Percentiles rank a stretch among this genome's conserved stretches.
These are phyloP conservation scores for Acorus calamus DNA, from an alignment of 106 monocot genomes.

Conservation along the genomic window DNA sequence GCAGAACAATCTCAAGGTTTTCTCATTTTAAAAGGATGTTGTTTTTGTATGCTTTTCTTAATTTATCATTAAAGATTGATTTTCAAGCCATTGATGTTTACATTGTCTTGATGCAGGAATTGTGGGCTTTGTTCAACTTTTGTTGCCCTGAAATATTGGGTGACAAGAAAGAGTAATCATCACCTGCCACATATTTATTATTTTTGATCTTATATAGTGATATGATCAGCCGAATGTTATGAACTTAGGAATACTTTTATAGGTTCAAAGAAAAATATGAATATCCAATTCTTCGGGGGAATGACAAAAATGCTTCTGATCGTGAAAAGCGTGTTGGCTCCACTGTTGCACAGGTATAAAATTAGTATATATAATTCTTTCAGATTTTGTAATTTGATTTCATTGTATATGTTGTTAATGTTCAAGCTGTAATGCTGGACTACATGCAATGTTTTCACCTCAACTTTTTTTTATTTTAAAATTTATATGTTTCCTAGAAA, in stretches of 20 bases:
- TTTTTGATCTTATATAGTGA: background rate
- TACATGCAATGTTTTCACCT: no score
- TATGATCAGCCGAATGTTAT: background rate
- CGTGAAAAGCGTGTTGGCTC: constrained; percentile 86
- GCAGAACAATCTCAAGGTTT: constrained; percentile 92
- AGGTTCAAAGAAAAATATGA: constrained; percentile 92
- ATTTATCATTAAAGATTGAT: background rate
- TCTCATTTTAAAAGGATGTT: background rate
- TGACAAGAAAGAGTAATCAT: constrained; percentile 70
- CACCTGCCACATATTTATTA: background rate
- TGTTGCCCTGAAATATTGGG: constrained; percentile 89
- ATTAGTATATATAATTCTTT: background rate
- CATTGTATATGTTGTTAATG: no score
- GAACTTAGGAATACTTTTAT: constrained; percentile 3
- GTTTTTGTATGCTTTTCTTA: background rate
- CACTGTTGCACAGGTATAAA: constrained; percentile 74
- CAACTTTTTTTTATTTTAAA: no score
- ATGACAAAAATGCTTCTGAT: constrained; percentile 83
- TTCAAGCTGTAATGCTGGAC: no score
- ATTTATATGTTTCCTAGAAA: no score
- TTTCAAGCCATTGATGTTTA: background rate
- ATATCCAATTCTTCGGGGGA: constrained; percentile 68
- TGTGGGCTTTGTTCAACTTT: constrained; percentile 93
- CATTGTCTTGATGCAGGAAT: constrained; percentile 44
- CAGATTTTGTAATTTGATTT: no score